Percentiles rank a stretch among this genome's conserved stretches.
Conservation (phyloP, 805 yeast species). For the Nakazawaea molendinolei region DNA sequence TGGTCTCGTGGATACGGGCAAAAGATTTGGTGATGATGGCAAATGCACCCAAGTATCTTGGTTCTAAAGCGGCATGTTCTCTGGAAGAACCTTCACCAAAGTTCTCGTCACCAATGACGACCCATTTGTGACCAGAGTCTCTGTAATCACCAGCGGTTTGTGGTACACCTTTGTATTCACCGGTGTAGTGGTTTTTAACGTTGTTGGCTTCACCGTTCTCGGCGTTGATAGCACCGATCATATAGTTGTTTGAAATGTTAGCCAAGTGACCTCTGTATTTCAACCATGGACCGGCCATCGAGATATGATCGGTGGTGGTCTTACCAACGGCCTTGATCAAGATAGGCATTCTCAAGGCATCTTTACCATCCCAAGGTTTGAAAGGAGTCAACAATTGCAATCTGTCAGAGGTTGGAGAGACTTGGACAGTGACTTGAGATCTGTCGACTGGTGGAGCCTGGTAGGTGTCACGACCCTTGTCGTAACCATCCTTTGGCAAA, state of each 20-base stretch:
- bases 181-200: slow-evolving; percentile 85
- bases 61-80: slow-evolving; percentile 99
- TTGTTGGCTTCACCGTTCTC: slow-evolving; percentile 93
- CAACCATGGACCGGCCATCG: slow-evolving; percentile 99
- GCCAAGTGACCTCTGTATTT: slow-evolving; percentile 99
- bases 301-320: slow-evolving; percentile 98
- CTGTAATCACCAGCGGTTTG: slow-evolving; percentile 94
- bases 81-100: slow-evolving; percentile 99
- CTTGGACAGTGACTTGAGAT: slow-evolving; percentile 62
- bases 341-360: slow-evolving; percentile 81
- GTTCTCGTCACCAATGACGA: slow-evolving; percentile 97
- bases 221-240: slow-evolving; percentile 98
- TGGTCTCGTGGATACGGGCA: slow-evolving; percentile 99
- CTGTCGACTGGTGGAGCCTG: slow-evolving; percentile 96
- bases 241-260: slow-evolving; percentile 97
- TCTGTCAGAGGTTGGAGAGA: slow-evolving; percentile 91
- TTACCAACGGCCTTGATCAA: slow-evolving; percentile 94
- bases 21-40: slow-evolving; percentile 97
- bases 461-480: slow-evolving; percentile 70
- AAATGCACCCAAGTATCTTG: slow-evolving; percentile 97
- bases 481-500: slow-evolving; percentile 69
- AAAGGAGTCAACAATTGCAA: slow-evolving; percentile 91
- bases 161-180: slow-evolving; percentile 92
- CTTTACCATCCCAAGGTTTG: slow-evolving; percentile 96
- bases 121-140: slow-evolving; percentile 90